phyloP scores from a whole-genome alignment of 768 basidiomycete species.

The Mycena crocata region DNA sequence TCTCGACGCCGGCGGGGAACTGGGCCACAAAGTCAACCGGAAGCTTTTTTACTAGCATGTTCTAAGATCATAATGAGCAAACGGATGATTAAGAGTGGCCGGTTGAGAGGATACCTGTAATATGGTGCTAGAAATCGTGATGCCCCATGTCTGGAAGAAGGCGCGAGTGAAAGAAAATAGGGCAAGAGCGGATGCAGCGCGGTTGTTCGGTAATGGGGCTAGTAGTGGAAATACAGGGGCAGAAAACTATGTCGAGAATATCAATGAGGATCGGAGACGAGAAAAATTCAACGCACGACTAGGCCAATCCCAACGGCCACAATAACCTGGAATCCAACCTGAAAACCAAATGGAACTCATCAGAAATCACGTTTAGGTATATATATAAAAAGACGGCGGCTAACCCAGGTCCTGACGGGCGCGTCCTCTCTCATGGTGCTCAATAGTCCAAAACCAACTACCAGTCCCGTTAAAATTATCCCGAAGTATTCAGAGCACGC shows the following conservation, averaged over 20 bases:
- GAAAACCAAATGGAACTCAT: too few relatives aligned
- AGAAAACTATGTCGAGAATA: conserved; percentile 10
- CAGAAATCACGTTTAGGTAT: too few relatives aligned
- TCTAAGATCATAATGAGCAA: conserved; percentile 39
- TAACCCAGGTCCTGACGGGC: conserved; percentile 37
- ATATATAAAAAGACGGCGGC: too few relatives aligned
- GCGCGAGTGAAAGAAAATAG: conserved; percentile 46
- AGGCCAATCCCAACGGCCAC: conserved; percentile 16
- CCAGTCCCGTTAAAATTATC: too few relatives aligned
- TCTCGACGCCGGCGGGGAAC: conserved; percentile 27
- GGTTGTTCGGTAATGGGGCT: conserved; percentile 47
- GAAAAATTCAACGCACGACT: conserved; percentile 6
- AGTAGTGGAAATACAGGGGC: conserved; percentile 50
- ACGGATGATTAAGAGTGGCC: neutral
- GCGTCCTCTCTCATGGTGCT: conserved; percentile 38
- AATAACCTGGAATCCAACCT: conserved; percentile 45
- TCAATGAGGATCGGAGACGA: neutral
- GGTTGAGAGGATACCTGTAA: conserved; percentile 36
- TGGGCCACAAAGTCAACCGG: conserved; percentile 28
- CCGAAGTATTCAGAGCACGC: too few relatives aligned
- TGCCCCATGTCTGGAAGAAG: conserved; percentile 41
- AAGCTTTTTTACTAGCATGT: conserved; percentile 47
- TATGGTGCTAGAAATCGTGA: conserved; percentile 41
- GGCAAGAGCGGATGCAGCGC: conserved; percentile 51
- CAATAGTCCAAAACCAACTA: conserved; percentile 52